Percentiles rank a stretch among this genome's conserved stretches.
phyloP scores from a whole-genome alignment of 352 stramenopile species.

The Phytophthora hibernalis region DNA sequence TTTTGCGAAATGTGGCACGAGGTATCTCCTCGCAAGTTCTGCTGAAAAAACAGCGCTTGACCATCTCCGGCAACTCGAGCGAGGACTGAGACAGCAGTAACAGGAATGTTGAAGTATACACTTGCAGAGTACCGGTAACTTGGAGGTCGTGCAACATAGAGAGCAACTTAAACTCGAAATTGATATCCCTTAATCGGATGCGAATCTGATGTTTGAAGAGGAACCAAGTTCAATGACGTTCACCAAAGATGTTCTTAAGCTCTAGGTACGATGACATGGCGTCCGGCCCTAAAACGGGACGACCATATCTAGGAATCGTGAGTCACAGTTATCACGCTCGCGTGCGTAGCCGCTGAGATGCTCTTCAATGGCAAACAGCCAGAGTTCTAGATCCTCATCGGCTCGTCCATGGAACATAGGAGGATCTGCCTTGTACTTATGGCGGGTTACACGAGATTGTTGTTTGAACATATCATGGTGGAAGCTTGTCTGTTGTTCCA shows the following conservation, averaged over 20 bases:
- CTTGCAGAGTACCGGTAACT: background rate
- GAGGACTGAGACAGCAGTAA: background rate
- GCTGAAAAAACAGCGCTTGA: background rate
- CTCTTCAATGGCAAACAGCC: constrained; percentile 2
- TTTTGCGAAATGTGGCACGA: constrained; percentile 10
- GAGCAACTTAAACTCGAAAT: constrained; percentile 6
- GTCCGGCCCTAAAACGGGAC: constrained; percentile 3
- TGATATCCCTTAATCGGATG: background rate
- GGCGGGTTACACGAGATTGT: background rate
- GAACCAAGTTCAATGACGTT: background rate
- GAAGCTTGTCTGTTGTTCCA: constrained; percentile 15
- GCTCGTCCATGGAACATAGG: background rate
- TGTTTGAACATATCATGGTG: constrained; percentile 20
- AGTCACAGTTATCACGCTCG: background rate
- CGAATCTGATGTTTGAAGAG: constrained; percentile 9
- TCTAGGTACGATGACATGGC: constrained; percentile 13
- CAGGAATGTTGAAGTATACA: background rate
- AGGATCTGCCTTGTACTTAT: background rate
- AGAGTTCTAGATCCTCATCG: constrained; percentile 5
- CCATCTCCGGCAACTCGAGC: background rate
- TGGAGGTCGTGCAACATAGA: constrained; percentile 1
- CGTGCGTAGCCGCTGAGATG: background rate
- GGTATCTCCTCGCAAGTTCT: background rate
- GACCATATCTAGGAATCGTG: constrained; percentile 8
- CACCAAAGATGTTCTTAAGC: constrained; percentile 7